Evolutionary conservation across 2,329 filamentous ascomycete species (phyloP), one percentile per base, ranked within the genome.

Genomic region (Pestalotiopsis sp.): DNA sequence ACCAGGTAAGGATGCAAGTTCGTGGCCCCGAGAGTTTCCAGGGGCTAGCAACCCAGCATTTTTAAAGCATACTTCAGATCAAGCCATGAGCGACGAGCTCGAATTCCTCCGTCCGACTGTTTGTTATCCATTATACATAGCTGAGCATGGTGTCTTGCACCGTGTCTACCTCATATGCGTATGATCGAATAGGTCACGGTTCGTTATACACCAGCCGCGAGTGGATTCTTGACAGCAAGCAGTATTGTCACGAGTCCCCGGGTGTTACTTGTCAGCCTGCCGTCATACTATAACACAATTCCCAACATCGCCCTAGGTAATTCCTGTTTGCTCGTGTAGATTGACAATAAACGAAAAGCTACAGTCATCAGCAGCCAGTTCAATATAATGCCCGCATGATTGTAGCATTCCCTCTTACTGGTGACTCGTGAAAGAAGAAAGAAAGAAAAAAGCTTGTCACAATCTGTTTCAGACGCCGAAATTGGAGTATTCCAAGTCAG

Each of bases 391-490:
- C 11, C 20, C 45, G 45, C 45, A 52, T 52, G 45, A 52, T 52
- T 20, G 45, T 36, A 36, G 31, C 17, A 52, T 52, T 52, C 20
- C 45, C 45, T 23, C 25, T 9, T 60, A 9, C 31, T 23, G 57
- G 23, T 4, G 57, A 36, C 31, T 60, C 31, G 23, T 27, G 23
- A 36, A 17, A 60, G 45, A 52, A 52, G 20, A 52, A 52, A 20
- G 45, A 27, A 36, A 36, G 45, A 12, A 52, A 52, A 52, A 52
- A 20, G 45, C 41, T 52, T 52, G 60, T 27, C 14, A 11, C 60
- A 63, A 63, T 23, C 36, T 55, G 64, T 66, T 66, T 66, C 64
- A 66, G 64, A 59, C 55, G 20, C 39, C 39, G 55, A 66, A 66
- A 66, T 66, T 66, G 55, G n/a, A 39, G 27, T 45, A 31, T 36